These are phyloP conservation scores for Verticillium tricorpus DNA, from an alignment of 2,329 filamentous ascomycete species.

Conservation along the genomic window DNA sequence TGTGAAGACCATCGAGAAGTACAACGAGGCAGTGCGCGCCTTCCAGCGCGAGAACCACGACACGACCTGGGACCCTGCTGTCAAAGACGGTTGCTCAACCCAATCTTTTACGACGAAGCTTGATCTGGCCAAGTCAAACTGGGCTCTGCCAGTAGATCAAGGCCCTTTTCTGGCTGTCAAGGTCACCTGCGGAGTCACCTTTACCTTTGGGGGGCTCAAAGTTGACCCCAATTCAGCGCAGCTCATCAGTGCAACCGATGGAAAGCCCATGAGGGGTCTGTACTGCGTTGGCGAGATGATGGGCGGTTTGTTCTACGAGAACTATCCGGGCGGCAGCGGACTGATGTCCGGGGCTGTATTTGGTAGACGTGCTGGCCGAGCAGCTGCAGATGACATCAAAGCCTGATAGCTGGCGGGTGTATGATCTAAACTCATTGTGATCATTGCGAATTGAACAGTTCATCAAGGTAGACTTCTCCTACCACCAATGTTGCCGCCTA, in stretches of 20 bases:
- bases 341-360: slow-evolving; percentile 56
- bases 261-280: slow-evolving; percentile 45
- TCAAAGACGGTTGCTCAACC: slow-evolving; percentile 59
- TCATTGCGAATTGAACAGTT: too few relatives aligned
- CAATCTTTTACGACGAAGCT: slow-evolving; percentile 41
- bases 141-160: slow-evolving; percentile 55
- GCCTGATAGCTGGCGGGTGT: background rate
- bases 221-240: slow-evolving; percentile 50
- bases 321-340: slow-evolving; percentile 60
- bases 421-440: too few relatives aligned
- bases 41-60: slow-evolving; percentile 39
- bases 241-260: slow-evolving; percentile 42
- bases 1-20: slow-evolving; percentile 46
- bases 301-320: slow-evolving; percentile 58
- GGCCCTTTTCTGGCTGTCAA: slow-evolving; percentile 59
- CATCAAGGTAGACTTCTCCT: too few relatives aligned
- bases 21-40: slow-evolving; percentile 51
- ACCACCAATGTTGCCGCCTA: too few relatives aligned
- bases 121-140: slow-evolving; percentile 57
- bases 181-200: slow-evolving; percentile 62
- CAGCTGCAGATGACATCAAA: background rate
- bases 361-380: slow-evolving; percentile 33
- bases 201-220: slow-evolving; percentile 62
- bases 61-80: slow-evolving; percentile 51
- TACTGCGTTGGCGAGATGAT: slow-evolving; percentile 64